A percentile compares a stretch with the other conserved stretches of the same genome.
Evolutionary conservation across 805 yeast species (phyloP).

Genomic region (Starmerella cellae): DNA sequence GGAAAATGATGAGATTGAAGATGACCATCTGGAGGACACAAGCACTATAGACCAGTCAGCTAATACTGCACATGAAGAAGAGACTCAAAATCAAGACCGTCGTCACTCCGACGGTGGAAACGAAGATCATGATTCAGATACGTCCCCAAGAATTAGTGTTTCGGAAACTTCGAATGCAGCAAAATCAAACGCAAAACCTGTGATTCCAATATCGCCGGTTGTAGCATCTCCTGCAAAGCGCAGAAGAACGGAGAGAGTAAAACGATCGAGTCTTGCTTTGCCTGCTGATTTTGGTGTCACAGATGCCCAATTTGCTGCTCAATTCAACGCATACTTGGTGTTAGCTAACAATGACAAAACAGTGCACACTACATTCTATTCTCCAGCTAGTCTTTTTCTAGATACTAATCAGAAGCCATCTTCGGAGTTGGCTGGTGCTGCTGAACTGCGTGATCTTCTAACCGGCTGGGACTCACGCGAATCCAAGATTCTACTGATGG

Average conservation of each 20-base stretch:
- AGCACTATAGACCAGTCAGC: neutral
- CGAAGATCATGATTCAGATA: neutral
- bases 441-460: constrained; percentile 12
- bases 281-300: constrained; percentile 18
- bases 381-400: constrained; percentile 11
- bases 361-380: neutral
- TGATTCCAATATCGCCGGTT: neutral
- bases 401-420: neutral
- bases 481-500: constrained; percentile 8
- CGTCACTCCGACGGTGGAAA: neutral
- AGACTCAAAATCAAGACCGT: neutral
- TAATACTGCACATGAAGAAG: neutral
- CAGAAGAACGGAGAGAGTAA: constrained; percentile 10
- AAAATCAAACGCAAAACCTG: neutral
- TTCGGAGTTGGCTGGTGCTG: constrained; percentile 1
- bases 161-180: neutral
- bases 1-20: neutral
- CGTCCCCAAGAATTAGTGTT: neutral
- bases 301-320: constrained; percentile 9
- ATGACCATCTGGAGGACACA: neutral
- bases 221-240: constrained; percentile 7
- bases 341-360: neutral
- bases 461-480: constrained; percentile 13
- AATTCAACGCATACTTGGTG: constrained; percentile 13
- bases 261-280: constrained; percentile 12